Evolutionary conservation across 2,329 filamentous ascomycete species (phyloP).

Genomic region (Hypoxylon sp.): DNA sequence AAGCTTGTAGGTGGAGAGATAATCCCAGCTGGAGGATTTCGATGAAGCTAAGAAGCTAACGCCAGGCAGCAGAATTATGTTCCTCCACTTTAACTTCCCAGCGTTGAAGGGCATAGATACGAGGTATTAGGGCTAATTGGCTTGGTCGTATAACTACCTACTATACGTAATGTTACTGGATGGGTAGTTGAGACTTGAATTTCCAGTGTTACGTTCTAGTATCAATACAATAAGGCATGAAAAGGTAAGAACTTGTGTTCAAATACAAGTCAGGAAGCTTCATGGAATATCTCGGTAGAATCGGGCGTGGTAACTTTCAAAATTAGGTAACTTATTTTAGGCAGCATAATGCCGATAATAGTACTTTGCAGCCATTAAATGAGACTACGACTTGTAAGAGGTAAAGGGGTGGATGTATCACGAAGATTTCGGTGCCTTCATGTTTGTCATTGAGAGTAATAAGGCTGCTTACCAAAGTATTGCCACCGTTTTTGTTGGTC

Average conservation of each 20-base stretch:
- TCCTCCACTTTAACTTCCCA: not conserved
- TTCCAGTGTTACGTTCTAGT: not conserved
- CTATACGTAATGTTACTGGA: not conserved
- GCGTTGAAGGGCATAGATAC: not conserved
- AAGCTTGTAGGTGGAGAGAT: not conserved
- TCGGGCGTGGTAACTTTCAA: not conserved
- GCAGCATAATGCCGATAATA: not conserved
- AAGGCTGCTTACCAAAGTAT: not conserved
- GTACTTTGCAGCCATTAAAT: not conserved
- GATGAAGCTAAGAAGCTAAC: not conserved
- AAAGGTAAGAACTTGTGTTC: not conserved
- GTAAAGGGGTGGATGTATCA: not conserved
- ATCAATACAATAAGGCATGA: not conserved
- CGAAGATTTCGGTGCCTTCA: not conserved
- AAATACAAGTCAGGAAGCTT: not conserved
- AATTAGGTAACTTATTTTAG: not conserved
- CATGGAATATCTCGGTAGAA: not conserved
- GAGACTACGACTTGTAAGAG: not conserved
- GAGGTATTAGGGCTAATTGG: not conserved
- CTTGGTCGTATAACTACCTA: not conserved
- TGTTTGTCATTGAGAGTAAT: not conserved
- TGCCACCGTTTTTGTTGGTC: not conserved
- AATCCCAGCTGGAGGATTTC: not conserved
- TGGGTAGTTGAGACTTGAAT: not conserved
- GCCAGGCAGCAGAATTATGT: conserved; percentile 17